phyloP scores from a whole-genome alignment of 2,329 filamentous ascomycete species.

The Nakataea oryzae region DNA sequence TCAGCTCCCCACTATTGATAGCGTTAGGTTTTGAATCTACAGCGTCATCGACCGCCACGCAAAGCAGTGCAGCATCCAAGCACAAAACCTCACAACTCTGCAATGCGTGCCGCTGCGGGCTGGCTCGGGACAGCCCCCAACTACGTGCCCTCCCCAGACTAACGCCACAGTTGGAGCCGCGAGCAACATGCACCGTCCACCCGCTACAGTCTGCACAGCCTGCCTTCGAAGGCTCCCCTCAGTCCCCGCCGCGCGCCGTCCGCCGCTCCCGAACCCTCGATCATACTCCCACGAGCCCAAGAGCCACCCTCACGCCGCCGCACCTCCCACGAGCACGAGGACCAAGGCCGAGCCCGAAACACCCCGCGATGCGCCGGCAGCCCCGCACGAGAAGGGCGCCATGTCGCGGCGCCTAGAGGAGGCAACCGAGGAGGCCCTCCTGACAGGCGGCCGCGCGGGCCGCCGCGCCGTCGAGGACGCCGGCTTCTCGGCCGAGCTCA shows the following conservation, averaged over 20 bases:
- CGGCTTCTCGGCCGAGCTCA: slow-evolving; percentile 54
- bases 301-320: background rate
- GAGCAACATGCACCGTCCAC: background rate
- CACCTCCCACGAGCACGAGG: background rate
- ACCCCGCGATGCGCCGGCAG: background rate
- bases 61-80: background rate
- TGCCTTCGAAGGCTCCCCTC: background rate
- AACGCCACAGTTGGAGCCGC: background rate
- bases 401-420: slow-evolving; percentile 49
- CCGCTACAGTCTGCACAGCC: background rate
- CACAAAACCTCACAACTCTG: background rate
- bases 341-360: background rate
- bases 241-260: background rate
- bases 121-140: background rate
- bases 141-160: background rate
- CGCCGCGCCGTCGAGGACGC: slow-evolving; percentile 49
- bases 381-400: slow-evolving; percentile 24
- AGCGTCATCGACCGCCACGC: background rate
- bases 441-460: slow-evolving; percentile 49
- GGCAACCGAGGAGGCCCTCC: slow-evolving; percentile 52
- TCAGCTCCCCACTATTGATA: too few relatives aligned
- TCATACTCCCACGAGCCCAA: background rate
- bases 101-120: background rate
- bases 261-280: background rate
- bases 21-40: background rate